Base-by-base conservation (phyloP, 176 grass and related monocot species). In the Triticum monococcum region DNA sequence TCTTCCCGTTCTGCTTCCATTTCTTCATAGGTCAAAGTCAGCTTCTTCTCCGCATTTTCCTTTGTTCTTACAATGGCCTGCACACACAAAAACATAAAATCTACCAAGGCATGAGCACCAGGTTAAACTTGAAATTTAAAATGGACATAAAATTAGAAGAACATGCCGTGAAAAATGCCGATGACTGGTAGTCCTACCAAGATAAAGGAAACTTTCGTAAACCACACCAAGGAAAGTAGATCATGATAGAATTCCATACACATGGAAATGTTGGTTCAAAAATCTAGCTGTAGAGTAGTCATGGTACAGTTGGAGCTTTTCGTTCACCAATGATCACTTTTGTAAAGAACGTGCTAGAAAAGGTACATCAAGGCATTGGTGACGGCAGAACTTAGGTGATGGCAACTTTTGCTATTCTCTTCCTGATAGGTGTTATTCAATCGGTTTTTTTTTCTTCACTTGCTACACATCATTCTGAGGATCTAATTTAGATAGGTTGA, bases 1-100 rank as follows among this genome's bases (percentile, higher is more conserved):
- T 98, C 97, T 90, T 94, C 97, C 72, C 92, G 90, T 85, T 98
- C 97, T 84, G 90, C 97, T 88, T 94, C 97, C 97, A 99, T 99
- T 83, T 99, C 97, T 92, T 99, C 94, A 66, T 94, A 99, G 30
- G 94, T 99, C 80, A 99, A 92, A 76, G 97, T 93, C 59, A 88
- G 94, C 37, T 99, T 99, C 76, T 99, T 99, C 78, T 96, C 94
- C 5, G 92, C 90, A 83, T 99, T 99, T 96, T 99, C 97, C 80
- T 93, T 96, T 85, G 97, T 99, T 71, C 90, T 89, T 64, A 88
- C 68, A 85, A 96, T 91, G 79, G 90, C 54, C 97, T 99, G 77
- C 40, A 84, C 38, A 64, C 12, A 80, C 9, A 14, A 50, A 28
- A 69, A 85, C 46, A 50, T 50, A 50, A 50, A 50, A 50, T 50